A percentile compares a stretch with the other conserved stretches of the same genome.
phyloP scores from a whole-genome alignment of 1,284 basidiomycete species.

The Leccinum pseudoinsigne region DNA sequence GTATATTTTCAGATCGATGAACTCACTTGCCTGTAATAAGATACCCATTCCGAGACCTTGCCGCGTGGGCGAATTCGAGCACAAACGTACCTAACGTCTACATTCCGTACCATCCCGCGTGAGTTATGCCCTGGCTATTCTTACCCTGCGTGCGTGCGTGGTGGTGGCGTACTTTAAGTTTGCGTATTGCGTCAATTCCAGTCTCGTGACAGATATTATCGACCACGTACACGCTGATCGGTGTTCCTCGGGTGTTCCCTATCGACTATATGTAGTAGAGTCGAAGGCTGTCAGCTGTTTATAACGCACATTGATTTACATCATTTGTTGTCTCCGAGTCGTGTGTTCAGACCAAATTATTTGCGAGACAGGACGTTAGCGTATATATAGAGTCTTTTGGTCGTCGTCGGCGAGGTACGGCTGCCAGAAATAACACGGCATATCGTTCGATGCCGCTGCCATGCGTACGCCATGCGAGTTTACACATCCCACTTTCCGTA shows the following conservation, averaged over 20 bases:
- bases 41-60: neutral
- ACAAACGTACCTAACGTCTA: neutral
- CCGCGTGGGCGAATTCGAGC: neutral
- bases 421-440: neutral
- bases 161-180: neutral
- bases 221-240: neutral
- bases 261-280: neutral
- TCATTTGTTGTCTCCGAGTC: neutral
- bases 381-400: neutral
- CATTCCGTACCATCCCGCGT: slow-evolving; percentile 9
- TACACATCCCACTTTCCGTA: neutral
- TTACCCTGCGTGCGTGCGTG: slow-evolving; percentile 1
- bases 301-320: neutral
- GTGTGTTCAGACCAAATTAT: neutral
- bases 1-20: neutral
- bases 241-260: slow-evolving; percentile 3
- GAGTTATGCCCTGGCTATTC: slow-evolving; percentile 2
- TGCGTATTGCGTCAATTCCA: neutral
- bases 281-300: neutral
- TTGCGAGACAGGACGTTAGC: neutral
- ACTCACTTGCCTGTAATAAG: neutral
- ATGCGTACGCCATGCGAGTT: neutral
- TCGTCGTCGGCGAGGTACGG: neutral
- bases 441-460: neutral
- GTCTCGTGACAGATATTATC: neutral